Base-by-base conservation (phyloP, 306 rosid genomes). In the Crotalaria pallida region DNA sequence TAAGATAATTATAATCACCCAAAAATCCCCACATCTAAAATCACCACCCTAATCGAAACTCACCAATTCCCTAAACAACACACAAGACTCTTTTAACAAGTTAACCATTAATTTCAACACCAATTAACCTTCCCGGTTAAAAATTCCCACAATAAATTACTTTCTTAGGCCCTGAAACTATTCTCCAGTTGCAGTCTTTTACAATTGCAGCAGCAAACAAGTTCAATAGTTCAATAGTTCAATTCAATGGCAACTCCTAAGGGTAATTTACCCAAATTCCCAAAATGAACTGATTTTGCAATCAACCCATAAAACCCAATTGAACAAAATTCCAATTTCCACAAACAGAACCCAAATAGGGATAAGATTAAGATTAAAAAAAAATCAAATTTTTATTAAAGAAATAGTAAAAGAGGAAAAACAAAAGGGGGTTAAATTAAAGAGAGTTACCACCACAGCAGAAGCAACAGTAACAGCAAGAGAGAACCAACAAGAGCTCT, bases 391-490 rank as follows among this genome's bases (percentile, higher is more conserved):
- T 15, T n/a, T 15, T 19, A 10, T 24, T 7, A 0, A 0, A 45
- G 16, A 2, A 26, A 26, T 24, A 24, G n/a, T 1, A 43, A 23
- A 27, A 48, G 1, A 58, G 13, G 2, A 3, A 55, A 31, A 68
- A 38, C n/a, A n/a, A n/a, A n/a, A n/a, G n/a, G 15, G 57, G 40
- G 22, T 27, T 34, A 7, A 36, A 31, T 36, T 34, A 7, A 36
- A 31, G 40, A 31, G 40, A 19, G 36, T 19, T 69, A 82, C 86
- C 86, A 16, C 83, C 81, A 22, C 86, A 82, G 81, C 86, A 78
- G 75, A 82, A 78, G 74, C 86, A 82, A 17, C 86, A 82, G 69
- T 51, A 82, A 77, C 86, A 78, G 70, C 86, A 78, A 65, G 86
- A 82, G 29, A 78, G 69, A 53, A 82, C 7, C 72, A 78, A 4